These are phyloP conservation scores for Fraxinus ornus DNA, from an alignment of 305 asterid genomes.

Conservation along the genomic window DNA sequence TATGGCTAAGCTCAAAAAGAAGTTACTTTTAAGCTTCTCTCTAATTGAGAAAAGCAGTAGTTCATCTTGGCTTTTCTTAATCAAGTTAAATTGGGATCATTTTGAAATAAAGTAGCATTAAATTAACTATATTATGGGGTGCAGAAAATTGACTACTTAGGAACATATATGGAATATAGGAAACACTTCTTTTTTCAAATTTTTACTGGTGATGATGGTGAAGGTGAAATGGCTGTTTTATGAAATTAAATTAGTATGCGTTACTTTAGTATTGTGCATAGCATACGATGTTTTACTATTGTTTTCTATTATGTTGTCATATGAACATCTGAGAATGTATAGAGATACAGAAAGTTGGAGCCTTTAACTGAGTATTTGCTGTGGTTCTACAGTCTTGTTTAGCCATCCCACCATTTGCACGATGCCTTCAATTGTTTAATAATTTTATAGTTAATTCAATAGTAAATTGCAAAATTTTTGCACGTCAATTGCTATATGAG, in stretches of 20 bases:
- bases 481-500: not conserved
- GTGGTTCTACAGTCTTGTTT: not conserved
- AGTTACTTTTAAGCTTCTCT: not conserved
- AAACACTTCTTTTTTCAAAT: not conserved
- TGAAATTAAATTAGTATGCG: not conserved
- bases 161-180: not conserved
- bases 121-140: not conserved
- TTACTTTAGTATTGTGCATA: not conserved
- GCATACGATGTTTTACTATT: not conserved
- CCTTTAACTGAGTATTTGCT: not conserved
- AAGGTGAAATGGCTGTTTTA: not conserved
- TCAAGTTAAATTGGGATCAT: not conserved
- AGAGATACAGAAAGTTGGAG: not conserved
- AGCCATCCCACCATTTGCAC: not conserved
- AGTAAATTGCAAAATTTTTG: not conserved
- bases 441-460: not conserved
- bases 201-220: not conserved
- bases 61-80: not conserved
- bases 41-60: not conserved
- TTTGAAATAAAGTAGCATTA: not conserved
- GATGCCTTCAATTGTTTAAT: not conserved
- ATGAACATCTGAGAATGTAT: not conserved
- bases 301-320: not conserved
- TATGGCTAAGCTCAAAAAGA: not conserved
- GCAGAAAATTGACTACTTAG: not conserved